A percentile compares a stretch with the other conserved stretches of the same genome.
phyloP scores from a whole-genome alignment of 2,329 filamentous ascomycete genomes.

The Beauveria australis region DNA sequence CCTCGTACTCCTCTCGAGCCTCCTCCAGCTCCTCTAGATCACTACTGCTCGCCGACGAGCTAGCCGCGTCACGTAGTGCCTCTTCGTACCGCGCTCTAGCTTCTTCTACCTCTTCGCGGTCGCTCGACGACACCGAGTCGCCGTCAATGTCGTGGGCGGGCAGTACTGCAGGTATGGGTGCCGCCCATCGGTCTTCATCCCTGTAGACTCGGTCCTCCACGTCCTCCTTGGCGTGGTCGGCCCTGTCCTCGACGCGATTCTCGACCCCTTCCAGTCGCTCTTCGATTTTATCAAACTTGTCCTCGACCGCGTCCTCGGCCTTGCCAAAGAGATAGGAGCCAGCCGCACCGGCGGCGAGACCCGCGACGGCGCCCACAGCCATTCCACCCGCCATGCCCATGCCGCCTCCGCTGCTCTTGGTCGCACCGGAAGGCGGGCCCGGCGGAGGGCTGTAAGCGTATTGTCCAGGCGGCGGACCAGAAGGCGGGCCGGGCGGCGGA shows the following conservation, averaged over 20 bases:
- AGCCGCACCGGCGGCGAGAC: slow-evolving; percentile 47
- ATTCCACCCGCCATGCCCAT: slow-evolving; percentile 44
- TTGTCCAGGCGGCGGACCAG: neutral
- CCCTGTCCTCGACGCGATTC: neutral
- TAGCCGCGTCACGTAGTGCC: slow-evolving; percentile 28
- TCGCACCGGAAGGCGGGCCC: slow-evolving; percentile 13
- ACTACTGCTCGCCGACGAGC: slow-evolving; percentile 41
- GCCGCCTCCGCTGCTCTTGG: slow-evolving; percentile 27
- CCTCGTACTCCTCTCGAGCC: slow-evolving; percentile 40
- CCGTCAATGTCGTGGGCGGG: slow-evolving; percentile 29
- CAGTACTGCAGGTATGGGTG: neutral
- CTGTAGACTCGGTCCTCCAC: neutral
- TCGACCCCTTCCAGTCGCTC: slow-evolving; percentile 10
- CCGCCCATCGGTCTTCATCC: neutral
- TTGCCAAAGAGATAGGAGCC: slow-evolving; percentile 41
- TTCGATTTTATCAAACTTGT: neutral
- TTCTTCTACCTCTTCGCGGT: slow-evolving; percentile 33
- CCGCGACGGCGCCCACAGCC: slow-evolving; percentile 40
- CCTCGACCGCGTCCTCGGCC: slow-evolving; percentile 3
- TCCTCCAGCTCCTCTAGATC: slow-evolving; percentile 45
- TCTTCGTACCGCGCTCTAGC: slow-evolving; percentile 37
- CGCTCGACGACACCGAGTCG: slow-evolving; percentile 32
- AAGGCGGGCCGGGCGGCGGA: neutral
- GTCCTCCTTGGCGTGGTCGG: neutral
- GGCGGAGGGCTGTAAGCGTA: neutral